These are phyloP conservation scores for Corinectria fuckeliana DNA, from an alignment of 2,329 filamentous ascomycete species.

Conservation along the genomic window DNA sequence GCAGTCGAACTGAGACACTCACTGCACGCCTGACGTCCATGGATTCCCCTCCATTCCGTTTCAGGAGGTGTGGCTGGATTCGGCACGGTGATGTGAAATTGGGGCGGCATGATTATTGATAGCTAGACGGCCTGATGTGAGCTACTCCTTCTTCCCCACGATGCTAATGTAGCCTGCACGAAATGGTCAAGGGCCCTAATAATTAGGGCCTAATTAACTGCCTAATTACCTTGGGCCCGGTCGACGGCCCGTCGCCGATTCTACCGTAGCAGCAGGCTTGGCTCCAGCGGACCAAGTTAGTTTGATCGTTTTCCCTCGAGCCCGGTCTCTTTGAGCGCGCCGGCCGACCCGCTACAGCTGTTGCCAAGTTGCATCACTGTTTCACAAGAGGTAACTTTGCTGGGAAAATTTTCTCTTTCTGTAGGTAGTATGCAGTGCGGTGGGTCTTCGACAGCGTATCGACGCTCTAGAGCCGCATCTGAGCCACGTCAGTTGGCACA, in stretches of 20 bases:
- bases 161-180: conserved; percentile 10
- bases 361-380: not conserved
- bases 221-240: too few relatives aligned
- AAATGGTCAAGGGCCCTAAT: conserved; percentile 6
- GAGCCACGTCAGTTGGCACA: conserved; percentile 37
- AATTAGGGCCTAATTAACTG: too few relatives aligned
- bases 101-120: conserved; percentile 10
- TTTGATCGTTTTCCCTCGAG: not conserved
- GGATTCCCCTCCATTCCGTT: not conserved
- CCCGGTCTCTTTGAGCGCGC: not conserved
- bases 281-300: conserved; percentile 8
- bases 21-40: not conserved
- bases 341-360: not conserved
- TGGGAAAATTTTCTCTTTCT: conserved; percentile 10
- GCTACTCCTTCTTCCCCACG: conserved; percentile 12
- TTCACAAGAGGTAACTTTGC: conserved; percentile 1
- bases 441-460: conserved; percentile 22
- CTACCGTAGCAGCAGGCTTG: conserved; percentile 10
- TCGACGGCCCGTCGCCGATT: conserved; percentile 13
- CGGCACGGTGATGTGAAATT: conserved; percentile 14
- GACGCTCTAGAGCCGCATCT: conserved; percentile 30
- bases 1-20: not conserved
- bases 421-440: conserved; percentile 23
- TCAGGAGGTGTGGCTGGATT: conserved; percentile 3
- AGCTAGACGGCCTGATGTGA: not conserved